These are phyloP conservation scores for Capronia americana DNA, from an alignment of 2,329 filamentous ascomycete species.

Conservation along the genomic window DNA sequence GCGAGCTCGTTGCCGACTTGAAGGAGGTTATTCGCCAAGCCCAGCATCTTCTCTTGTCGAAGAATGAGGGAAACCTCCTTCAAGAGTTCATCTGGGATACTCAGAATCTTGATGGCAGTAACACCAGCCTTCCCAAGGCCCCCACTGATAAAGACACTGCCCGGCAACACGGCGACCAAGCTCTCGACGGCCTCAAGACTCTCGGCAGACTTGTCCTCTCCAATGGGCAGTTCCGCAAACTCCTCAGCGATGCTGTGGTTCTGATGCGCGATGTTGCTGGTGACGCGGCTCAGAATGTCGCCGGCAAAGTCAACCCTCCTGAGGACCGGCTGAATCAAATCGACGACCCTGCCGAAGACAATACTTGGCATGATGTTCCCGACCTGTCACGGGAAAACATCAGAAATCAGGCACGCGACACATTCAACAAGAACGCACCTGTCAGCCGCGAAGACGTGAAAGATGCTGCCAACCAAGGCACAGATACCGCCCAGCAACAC, in stretches of 20 bases:
- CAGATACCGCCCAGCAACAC: conserved; percentile 60
- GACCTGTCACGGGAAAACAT: conserved; percentile 73
- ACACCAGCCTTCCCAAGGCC: conserved; percentile 66
- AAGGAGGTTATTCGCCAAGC: conserved; percentile 81
- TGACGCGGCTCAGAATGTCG: conserved; percentile 82
- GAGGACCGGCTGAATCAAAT: conserved; percentile 78
- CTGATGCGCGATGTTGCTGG: conserved; percentile 89
- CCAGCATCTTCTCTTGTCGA: conserved; percentile 83
- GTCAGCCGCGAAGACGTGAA: conserved; percentile 65
- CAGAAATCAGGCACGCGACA: conserved; percentile 70
- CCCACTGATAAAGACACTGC: conserved; percentile 78
- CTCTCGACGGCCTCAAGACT: conserved; percentile 82
- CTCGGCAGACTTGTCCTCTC: conserved; percentile 88
- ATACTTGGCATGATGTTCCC: conserved; percentile 90
- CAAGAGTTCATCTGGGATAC: conserved; percentile 98
- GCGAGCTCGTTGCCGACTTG: conserved; percentile 76
- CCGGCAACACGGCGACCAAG: conserved; percentile 82
- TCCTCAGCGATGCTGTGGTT: conserved; percentile 79
- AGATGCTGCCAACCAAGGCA: conserved; percentile 64
- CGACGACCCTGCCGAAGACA: conserved; percentile 83
- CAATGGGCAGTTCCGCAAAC: conserved; percentile 94
- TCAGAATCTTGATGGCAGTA: conserved; percentile 68
- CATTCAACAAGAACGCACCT: conserved; percentile 63
- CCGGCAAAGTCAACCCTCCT: conserved; percentile 74
- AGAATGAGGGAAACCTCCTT: conserved; percentile 92